Base-by-base conservation (phyloP, 2,329 filamentous ascomycete genomes). In the Chaetomium globosum region DNA sequence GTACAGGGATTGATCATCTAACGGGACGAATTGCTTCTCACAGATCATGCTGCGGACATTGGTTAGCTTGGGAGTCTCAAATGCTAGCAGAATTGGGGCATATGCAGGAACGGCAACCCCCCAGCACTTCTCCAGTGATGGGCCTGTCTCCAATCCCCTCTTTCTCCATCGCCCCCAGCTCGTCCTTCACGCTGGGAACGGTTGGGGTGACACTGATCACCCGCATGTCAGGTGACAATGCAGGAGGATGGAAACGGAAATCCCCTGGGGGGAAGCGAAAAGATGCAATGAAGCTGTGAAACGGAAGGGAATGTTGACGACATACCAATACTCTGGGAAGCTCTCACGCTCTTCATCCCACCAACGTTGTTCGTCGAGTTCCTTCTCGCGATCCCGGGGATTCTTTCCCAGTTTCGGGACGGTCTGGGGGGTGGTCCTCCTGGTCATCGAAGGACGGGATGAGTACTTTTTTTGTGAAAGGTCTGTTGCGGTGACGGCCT, bases 291-390 rank as follows among this genome's bases (percentile, higher is more conserved):
- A 51, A 65, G 58, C 63, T 33, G 63, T 63, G 61, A 63, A 66
- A 70, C 67, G 55, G 71, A 56, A 33, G 54, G 48, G 73, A 71
- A 67, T 51, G 68, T 48, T 65, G 57, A 52, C 57, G 64, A 82
- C 85, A 65, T 81, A 89, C 86, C 86, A 89, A 73, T 81, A 88
- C 73, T 88, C 85, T 26, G 86, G 86, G 68, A 89, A 88, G 75
- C 83, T 86, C 72, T 88, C 86, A 63, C 84, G 79, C 72, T 87
- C 85, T 62, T 87, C 82, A 61, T 85, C 82, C 74, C 79, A 84
- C 74, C 79, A 80, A 57, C 75, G 76, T 65, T 80, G 78, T 43
- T 83, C 81, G 65, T 82, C 79, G 73, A 78, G 77, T 67, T 85
- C 80, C 66, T 78, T 79, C 70, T 85, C 83, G 30, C 81, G 78